Evolutionary conservation across 805 yeast species (phyloP), one percentile per base, ranked within the genome.

Genomic region (Candida boleticola): DNA sequence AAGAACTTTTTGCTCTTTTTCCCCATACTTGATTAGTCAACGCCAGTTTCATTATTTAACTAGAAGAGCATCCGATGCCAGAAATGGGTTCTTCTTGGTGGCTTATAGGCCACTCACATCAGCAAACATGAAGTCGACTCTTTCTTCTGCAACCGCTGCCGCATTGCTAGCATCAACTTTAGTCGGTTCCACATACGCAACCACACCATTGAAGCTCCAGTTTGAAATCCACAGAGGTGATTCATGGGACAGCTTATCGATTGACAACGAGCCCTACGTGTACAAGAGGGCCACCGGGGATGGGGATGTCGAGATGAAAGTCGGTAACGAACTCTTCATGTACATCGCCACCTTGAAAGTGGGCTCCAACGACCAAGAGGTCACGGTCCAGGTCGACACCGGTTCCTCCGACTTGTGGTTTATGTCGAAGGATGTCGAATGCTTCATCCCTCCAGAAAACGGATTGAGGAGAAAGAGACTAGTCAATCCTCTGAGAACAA

Each of bases 321-420:
- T 59, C 18, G 34, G 18, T 17, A 64, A 64, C 48, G 45, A 51
- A 36, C 47, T 51, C 26, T 61, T 64, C 1, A 64, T 60, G 42
- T 64, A 64, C 45, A 42, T 59, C 52, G 53, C 60, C 2, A 41
- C 48, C 6, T 44, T 64, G 31, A 37, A 49, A 26, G 46, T 64
- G 14, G 73, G 73, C 6, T 57, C 64, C 10, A 50, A 56, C 34
- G 37, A 47, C 33, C 61, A 65, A 16, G 36, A 49, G 26, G 56
- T 55, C 7, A 51, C 55, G 6, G 69, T 66, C 2, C 53, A 64
- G 47, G 59, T 68, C 10, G 73, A 68, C 47, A 68, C 73, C 19
- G 74, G 73, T 2, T 65, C 73, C 5, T 63, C 72, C 6, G 74
- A 68, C 47, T 56, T 68, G 41, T 68, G 74, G 74, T 55, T 69